Conservation (phyloP, 495 filamentous ascomycete species). For the Elaphomyces granulatus region DNA sequence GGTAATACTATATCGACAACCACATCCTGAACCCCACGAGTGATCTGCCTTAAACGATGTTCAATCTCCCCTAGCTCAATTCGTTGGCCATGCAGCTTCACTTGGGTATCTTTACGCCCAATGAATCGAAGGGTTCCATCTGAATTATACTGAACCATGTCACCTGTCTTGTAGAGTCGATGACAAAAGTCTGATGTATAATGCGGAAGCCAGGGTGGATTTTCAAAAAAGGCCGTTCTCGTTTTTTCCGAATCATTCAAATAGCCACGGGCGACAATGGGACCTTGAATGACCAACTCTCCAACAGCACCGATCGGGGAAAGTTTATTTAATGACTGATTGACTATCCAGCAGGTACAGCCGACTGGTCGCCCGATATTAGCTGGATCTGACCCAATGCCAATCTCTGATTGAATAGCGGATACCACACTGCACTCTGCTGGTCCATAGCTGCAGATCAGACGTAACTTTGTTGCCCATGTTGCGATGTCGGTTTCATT, state of each 20-base stretch:
- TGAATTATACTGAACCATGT: conserved; percentile 41
- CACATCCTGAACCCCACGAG: no score
- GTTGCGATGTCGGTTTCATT: conserved; percentile 23
- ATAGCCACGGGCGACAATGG: conserved; percentile 38
- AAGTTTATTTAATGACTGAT: conserved; percentile 29
- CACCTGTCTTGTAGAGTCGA: conserved; percentile 36
- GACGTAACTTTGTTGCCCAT: no score
- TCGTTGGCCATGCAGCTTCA: conserved; percentile 47
- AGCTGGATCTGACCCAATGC: conserved; percentile 15
- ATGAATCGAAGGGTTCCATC: conserved; percentile 41
- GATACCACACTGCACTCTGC: conserved; percentile 36
- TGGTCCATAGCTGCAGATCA: conserved; percentile 39
- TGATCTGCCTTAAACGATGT: no score
- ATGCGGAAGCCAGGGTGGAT: conserved; percentile 33
- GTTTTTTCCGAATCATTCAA: conserved; percentile 35
- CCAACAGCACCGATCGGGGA: conserved; percentile 38
- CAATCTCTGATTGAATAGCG: conserved; percentile 29
- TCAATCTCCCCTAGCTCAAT: conserved; percentile 46
- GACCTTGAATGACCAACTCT: conserved; percentile 41
- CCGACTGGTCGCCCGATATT: conserved; percentile 4
- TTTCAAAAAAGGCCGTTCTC: conserved; percentile 29
- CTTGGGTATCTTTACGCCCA: conserved; percentile 47
- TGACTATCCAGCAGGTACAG: conserved; percentile 29
- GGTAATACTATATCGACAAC: no score
- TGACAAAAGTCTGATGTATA: conserved; percentile 20